phyloP scores from a whole-genome alignment of 2,329 filamentous ascomycete species.

The Exophiala lecanii-corni region DNA sequence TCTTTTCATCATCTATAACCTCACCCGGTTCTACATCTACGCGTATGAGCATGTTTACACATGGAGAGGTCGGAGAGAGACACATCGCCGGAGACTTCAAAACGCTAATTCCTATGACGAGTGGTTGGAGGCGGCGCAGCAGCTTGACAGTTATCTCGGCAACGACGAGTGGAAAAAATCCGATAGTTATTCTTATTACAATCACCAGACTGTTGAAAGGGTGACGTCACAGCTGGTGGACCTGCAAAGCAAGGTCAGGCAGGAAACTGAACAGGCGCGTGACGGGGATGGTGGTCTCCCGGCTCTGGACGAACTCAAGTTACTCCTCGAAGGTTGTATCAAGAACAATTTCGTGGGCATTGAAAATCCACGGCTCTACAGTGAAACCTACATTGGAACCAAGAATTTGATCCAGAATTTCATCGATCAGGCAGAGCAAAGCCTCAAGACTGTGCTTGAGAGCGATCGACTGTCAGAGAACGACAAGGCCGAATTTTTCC shows the following conservation, averaged over 20 bases:
- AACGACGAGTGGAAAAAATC: constrained; percentile 52
- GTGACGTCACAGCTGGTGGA: constrained; percentile 69
- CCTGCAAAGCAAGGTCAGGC: constrained; percentile 38
- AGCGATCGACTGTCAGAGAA: constrained; percentile 64
- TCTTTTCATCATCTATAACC: constrained; percentile 68
- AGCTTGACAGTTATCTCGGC: constrained; percentile 74
- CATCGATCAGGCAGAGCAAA: constrained; percentile 62
- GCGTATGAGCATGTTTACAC: constrained; percentile 87
- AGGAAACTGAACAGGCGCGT: constrained; percentile 30
- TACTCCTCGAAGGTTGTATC: constrained; percentile 79
- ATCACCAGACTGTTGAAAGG: constrained; percentile 73
- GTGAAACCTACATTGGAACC: constrained; percentile 96
- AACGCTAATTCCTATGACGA: constrained; percentile 70
- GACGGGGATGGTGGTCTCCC: constrained; percentile 22
- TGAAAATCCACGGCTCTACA: constrained; percentile 91
- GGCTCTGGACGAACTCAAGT: constrained; percentile 69
- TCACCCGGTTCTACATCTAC: constrained; percentile 84
- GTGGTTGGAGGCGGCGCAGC: constrained; percentile 75
- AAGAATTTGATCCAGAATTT: constrained; percentile 90
- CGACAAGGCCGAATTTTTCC: constrained; percentile 77
- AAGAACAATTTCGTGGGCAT: constrained; percentile 97
- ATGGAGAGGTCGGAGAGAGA: constrained; percentile 76
- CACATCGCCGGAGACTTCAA: constrained; percentile 65
- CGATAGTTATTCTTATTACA: constrained; percentile 71
- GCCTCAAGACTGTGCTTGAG: constrained; percentile 62